Conservation (phyloP, 139 green algal genomes). For the Astrephomene gubernaculifera region DNA sequence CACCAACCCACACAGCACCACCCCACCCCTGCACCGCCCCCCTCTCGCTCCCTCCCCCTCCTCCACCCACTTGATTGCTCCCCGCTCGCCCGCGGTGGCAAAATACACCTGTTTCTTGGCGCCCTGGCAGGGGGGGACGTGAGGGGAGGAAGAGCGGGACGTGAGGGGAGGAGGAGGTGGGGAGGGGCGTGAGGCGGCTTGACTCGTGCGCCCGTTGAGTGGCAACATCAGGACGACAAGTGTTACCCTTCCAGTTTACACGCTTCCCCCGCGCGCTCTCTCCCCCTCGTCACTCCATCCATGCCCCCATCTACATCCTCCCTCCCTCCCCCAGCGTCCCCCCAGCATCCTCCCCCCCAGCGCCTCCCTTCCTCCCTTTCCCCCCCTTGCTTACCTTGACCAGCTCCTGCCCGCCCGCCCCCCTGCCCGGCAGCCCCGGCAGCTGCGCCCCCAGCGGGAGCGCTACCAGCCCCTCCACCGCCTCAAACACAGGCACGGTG, state of each 20-base stretch:
- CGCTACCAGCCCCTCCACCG: slow-evolving; percentile 77
- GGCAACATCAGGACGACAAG: no score
- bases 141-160: no score
- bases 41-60: neutral
- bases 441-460: slow-evolving; percentile 57
- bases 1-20: neutral
- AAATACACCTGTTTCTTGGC: slow-evolving; percentile 68
- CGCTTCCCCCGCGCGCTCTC: no score
- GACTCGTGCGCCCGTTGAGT: no score
- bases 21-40: neutral
- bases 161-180: no score
- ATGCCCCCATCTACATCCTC: neutral
- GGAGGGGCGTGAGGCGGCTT: no score
- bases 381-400: neutral
- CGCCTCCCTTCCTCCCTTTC: neutral
- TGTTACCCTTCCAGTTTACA: no score
- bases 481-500: slow-evolving; percentile 90
- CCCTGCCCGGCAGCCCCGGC: slow-evolving; percentile 56
- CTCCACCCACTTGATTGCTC: slow-evolving; percentile 60
- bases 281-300: no score
- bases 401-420: neutral
- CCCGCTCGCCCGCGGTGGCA: slow-evolving; percentile 87
- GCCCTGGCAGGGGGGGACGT: no score
- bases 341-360: neutral
- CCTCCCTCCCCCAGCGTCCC: neutral